Conservation (phyloP, 2,329 filamentous ascomycete species). For the Fragosphaeria purpurea region DNA sequence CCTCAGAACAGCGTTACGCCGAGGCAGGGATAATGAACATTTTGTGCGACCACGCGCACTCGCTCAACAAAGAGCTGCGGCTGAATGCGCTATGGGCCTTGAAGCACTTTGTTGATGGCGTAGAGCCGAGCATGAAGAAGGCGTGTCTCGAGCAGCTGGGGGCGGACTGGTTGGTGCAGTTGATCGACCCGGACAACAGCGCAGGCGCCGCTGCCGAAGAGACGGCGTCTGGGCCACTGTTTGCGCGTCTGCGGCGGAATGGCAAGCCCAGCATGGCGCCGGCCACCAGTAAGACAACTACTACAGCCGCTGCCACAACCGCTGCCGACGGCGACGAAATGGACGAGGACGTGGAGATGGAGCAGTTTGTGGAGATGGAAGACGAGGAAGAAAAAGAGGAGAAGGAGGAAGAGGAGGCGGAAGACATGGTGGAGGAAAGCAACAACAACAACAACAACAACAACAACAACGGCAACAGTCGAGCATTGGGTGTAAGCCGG, state of each 20-base stretch:
- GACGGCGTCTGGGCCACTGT: slow-evolving; percentile 15
- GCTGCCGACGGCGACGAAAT: slow-evolving; percentile 12
- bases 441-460: slow-evolving; percentile 9
- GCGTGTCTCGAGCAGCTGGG: slow-evolving; percentile 68
- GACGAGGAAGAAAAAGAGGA: slow-evolving; percentile 12
- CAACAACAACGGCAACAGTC: slow-evolving; percentile 9
- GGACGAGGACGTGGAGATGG: slow-evolving; percentile 51
- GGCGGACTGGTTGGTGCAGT: slow-evolving; percentile 68
- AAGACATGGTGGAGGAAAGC: slow-evolving; percentile 12
- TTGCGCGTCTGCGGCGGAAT: too few species aligned
- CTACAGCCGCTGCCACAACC: too few species aligned
- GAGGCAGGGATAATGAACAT: slow-evolving; percentile 64
- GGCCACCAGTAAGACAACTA: too few species aligned
- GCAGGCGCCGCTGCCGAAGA: slow-evolving; percentile 18
- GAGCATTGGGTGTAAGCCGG: too few species aligned
- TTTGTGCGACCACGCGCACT: slow-evolving; percentile 77
- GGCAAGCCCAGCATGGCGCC: too few species aligned
- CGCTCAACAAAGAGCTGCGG: slow-evolving; percentile 65
- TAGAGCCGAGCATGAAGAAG: slow-evolving; percentile 63
- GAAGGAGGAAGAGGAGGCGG: slow-evolving; percentile 14
- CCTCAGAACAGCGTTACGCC: slow-evolving; percentile 49
- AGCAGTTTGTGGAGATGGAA: slow-evolving; percentile 31
- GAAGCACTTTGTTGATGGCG: slow-evolving; percentile 75
- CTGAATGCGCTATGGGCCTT: slow-evolving; percentile 87
- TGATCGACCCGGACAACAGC: slow-evolving; percentile 47